Base-by-base conservation (phyloP, 768 basidiomycete genomes). In the Suillus sp. region DNA sequence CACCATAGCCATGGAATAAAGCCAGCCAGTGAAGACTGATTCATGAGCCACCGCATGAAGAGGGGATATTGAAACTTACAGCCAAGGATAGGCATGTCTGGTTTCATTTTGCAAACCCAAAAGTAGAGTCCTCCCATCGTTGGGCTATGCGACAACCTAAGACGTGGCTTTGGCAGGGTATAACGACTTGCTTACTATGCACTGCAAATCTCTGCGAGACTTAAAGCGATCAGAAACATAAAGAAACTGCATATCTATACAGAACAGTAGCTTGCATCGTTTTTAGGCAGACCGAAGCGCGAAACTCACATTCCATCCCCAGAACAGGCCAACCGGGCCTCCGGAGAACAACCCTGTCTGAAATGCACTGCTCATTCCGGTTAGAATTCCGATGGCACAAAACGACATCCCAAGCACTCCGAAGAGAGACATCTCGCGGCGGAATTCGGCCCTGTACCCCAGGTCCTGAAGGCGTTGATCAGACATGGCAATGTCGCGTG, bases 51-150 rank as follows among this genome's bases (percentile, higher is more conserved):
- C 37, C 2, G 38, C 16, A 18, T 27, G 37, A 18, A 65, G 37
- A 20, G 34, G 57, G 37, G 60, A 22, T 6, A 20, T 34, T 45
- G 25, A 18, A n/a, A 71, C 81, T 72, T 69, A 83, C 82, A 86
- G 30, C 84, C 85, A 4, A 86, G 76, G 18, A 84, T 73, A 1
- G 84, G 85, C 16, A 75, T 64, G 57, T 84, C 78, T 0, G 84
- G 83, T 67, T 85, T 84, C 83, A 86, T 84, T 67, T 80, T 82
- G 74, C 84, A 86, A 11, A 85, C 84, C 85, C 85, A 86, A 68
- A 86, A 87, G 71, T 86, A 87, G 48, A 86, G 72, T 6, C 84
- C 85, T 27, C 84, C 85, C 78, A 86, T 80, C 3, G 84, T 83
- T 0, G 84, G 84, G 61, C 81, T 83, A 57, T 27, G 1, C 13